Base-by-base conservation (phyloP, 208 protist species). In the Wallacemonas rigidus region DNA sequence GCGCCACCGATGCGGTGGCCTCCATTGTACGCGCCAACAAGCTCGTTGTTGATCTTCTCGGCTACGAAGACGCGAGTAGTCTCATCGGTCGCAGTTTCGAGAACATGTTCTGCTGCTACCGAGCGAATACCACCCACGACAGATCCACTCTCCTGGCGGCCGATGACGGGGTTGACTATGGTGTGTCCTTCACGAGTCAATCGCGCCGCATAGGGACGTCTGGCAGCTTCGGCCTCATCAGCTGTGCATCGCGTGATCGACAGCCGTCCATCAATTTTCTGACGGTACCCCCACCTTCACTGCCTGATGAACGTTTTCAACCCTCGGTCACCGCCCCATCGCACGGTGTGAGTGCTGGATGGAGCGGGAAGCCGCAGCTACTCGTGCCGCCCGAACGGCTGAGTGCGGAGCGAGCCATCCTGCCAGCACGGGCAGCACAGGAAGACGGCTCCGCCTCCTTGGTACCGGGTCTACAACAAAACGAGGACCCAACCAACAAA, bases 71-170 rank as follows among this genome's bases (percentile, higher is more conserved):
- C 43, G 54, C 67, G 64, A 68, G 57, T 1, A 71, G 77, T 8
- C 56, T 75, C 38, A 58, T 72, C 17, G 45, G 63, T 36, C 54
- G 55, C 11, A 17, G 68, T n/a, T 75, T 82, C 9, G 64, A 72
- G 5, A 65, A 69, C 39, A 38, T 82, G 38, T 78, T 78, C 53
- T 72, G 64, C 68, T 77, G 69, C 64, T 82, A 75, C 17, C 53
- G 65, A 35, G 58, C 56, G 67, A 7, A n/a, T n/a, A 36, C 51
- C 9, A n/a, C 14, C 38, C 8, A 26, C 7, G 36, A 62, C 26
- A 26, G 26, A 26, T 26, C 26, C 26, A 26, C 26, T 0, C 26
- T 26, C 26, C 26, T 26, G 48, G 48, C 11, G 0, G 48, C 11
- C 48, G 48, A 53, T 9, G 48, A 53, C 48, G 48, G 48, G 11